Base-by-base conservation (phyloP, 2,329 filamentous ascomycete genomes). In the Claviceps paspali region DNA sequence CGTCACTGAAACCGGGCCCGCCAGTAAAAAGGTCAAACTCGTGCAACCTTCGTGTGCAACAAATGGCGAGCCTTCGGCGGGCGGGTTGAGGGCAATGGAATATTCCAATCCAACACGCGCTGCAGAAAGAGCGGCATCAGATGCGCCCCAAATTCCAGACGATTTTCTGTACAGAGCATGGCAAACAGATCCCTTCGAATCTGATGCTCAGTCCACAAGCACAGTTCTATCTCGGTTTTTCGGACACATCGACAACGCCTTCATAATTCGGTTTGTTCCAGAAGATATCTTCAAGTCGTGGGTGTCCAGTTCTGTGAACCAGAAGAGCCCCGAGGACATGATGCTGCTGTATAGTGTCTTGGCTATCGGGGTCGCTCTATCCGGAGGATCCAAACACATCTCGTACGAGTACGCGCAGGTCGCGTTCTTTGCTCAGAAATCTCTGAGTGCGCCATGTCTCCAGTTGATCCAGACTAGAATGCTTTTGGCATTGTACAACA, bases 401-500 rank as follows among this genome's bases (percentile, higher is more conserved):
- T 59, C 59, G 6, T 53, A 49, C 33, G 57, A 62, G 38, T 63
- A 63, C 35, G 59, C 61, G 3, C 60, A 63, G 27, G 68, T 79
- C 35, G 74, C 76, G 4, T 62, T 69, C 33, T 72, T 72, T 47
- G 76, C 73, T 4, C 57, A 63, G 35, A 57, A 51, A 35, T 51
- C 47, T 32, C 45, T 48, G 6, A 43, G 40, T 2, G 34, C 40
- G 9, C 48, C 46, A 38, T 54, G 54, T 24, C 54, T 85, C 34
- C 75, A 82, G 45, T 59, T 83, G 31, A 73, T 77, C 10, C 80
- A 84, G 51, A 70, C 69, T 33, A 68, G 76, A 38, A 59, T 84
- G n/a, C 62, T 83, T 12, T 63, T 85, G 28, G 68, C 73, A 15
- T 56, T 82, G 6, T 82, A 79, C 55, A 73, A 76, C 45, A 73